Evolutionary conservation across 495 filamentous ascomycete genomes (phyloP), one percentile per base, ranked within the genome.

Genomic region (Echria macrotheca): DNA sequence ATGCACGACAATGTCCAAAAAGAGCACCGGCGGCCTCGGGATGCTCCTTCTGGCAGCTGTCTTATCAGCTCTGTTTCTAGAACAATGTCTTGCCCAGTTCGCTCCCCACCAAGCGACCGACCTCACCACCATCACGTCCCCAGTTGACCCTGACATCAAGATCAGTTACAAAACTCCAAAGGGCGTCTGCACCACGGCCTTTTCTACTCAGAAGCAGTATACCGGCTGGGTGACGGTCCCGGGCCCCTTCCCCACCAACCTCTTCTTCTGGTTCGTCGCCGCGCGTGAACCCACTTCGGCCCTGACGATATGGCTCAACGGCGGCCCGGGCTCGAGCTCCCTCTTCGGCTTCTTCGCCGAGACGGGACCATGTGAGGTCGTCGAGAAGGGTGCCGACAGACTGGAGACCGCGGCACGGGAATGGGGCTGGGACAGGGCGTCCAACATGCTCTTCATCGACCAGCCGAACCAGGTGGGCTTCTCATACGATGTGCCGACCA

Each of bases 211-310:
- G 58, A 72, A 68, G 68, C 81, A 76, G 49, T 73, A 70, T 53
- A 72, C 69, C 5, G 71, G 71, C 54, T 75, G 75, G 67, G 69
- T 75, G 22, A 73, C 67, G 46, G 59, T 73, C 68, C 52, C 64
- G 0, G 68, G 68, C 18, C 60, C 76, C 15, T 86, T 83, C 56
- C 72, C 81, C 17, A 83, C 84, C 45, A 86, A 87, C 59, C 78
- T 80, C 5, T 86, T 86, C 57, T 88, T 87, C 61, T 87, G 84
- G 85, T 89, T 85, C 56, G 77, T 89, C 50, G 83, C 80, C 53
- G 79, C 81, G 0, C 70, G 81, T 24, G 70, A 80, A 23, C 74
- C 69, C 29, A 78, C 79, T 29, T 74, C 77, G 3, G 77, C 79
- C 18, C 65, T 86, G 22, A 80, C 81, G 2, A 79, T 87, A 59